Percentiles rank a stretch among this genome's conserved stretches.
Evolutionary conservation across 345 rosid species (phyloP).

Genomic region (Lenwebbia sp.): DNA sequence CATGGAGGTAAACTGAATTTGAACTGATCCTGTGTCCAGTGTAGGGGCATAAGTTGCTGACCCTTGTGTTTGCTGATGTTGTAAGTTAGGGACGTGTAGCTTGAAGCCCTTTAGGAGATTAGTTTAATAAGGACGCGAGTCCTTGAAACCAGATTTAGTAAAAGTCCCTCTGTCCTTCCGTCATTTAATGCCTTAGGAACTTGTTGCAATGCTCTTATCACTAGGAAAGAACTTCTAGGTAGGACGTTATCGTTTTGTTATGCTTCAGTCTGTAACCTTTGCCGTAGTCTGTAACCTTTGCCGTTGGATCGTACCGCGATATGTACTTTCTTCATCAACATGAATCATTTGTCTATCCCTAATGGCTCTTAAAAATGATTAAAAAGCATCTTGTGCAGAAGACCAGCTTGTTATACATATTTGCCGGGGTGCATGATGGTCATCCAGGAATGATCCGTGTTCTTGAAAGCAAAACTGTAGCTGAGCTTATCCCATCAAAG

Average conservation of each 20-base stretch:
- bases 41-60: background rate
- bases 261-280: background rate
- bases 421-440: background rate
- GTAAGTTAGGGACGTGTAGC: background rate
- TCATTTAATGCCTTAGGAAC: background rate
- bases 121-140: background rate
- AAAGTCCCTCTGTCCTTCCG: background rate
- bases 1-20: conserved; percentile 26
- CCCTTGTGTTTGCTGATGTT: background rate
- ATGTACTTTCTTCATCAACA: background rate
- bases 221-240: background rate
- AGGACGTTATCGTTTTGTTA: background rate
- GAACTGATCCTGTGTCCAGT: background rate
- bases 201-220: background rate
- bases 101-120: background rate
- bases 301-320: background rate
- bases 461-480: background rate
- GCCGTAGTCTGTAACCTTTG: background rate
- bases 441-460: background rate
- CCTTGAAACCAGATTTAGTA: background rate
- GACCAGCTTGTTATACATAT: background rate
- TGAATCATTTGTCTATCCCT: background rate
- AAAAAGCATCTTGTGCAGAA: background rate
- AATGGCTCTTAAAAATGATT: background rate
- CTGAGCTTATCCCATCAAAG: background rate